phyloP scores from a whole-genome alignment of 495 filamentous ascomycete species.

The Penicillium subrubescens region DNA sequence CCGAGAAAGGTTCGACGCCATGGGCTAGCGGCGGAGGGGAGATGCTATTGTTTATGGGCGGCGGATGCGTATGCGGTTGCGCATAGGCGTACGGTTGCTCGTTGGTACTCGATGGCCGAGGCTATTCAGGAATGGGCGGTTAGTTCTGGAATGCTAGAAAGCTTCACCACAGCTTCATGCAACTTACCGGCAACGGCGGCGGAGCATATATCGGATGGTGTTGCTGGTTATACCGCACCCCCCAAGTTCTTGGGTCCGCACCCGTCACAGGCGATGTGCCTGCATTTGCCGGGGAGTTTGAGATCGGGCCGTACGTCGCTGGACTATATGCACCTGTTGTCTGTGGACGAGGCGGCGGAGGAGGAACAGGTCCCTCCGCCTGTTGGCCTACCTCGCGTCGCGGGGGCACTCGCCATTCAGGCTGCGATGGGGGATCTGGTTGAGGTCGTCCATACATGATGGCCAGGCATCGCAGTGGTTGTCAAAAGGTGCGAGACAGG shows the following conservation, averaged over 20 bases:
- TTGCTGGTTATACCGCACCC: constrained; percentile 48
- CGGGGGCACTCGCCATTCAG: constrained; percentile 46
- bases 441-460: constrained; percentile 34
- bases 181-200: constrained; percentile 52
- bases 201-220: constrained; percentile 33
- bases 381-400: constrained; percentile 20
- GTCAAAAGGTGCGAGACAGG: neutral
- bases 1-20: constrained; percentile 19
- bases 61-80: constrained; percentile 22
- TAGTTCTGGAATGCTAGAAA: neutral
- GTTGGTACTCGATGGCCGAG: constrained; percentile 43
- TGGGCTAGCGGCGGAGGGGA: constrained; percentile 15
- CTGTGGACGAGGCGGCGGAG: constrained; percentile 29
- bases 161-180: neutral
- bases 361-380: constrained; percentile 18
- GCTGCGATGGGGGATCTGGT: constrained; percentile 32
- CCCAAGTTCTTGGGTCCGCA: constrained; percentile 45
- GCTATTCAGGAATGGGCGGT: constrained; percentile 27
- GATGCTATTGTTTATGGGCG: constrained; percentile 20
- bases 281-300: constrained; percentile 22
- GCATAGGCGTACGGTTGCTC: constrained; percentile 26
- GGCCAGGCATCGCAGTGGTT: constrained; percentile 5
- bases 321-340: constrained; percentile 38
- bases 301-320: constrained; percentile 43
- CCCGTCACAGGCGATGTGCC: constrained; percentile 28